Evolutionary conservation across 202 grass and related monocot species (phyloP).

Genomic region (Carex arenaria): DNA sequence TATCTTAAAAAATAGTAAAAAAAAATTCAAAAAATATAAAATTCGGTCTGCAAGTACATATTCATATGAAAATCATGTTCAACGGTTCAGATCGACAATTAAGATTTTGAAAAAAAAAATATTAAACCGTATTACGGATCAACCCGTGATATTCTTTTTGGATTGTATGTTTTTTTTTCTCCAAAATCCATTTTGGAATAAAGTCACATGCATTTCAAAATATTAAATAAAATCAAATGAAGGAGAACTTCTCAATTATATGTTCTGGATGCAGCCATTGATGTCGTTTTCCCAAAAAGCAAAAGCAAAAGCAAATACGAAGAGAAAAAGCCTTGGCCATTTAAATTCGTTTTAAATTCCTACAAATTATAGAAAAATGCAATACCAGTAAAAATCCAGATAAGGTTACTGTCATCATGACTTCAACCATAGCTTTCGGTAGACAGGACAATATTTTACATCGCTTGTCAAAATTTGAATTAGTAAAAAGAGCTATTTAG

Average conservation of each 20-base stretch:
- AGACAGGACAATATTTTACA: neutral
- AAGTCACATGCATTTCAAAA: too few species aligned
- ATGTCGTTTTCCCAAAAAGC: neutral
- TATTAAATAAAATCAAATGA: slow-evolving; percentile 8
- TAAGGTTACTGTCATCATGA: neutral
- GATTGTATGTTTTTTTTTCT: too few species aligned
- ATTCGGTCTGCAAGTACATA: too few species aligned
- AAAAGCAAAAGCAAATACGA: slow-evolving; percentile 1
- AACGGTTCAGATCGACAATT: too few species aligned
- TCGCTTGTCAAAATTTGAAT: neutral
- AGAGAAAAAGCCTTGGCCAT: neutral
- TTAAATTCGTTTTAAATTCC: neutral
- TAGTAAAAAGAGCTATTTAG: neutral
- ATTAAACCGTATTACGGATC: too few species aligned
- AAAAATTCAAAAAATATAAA: too few species aligned
- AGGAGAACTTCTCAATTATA: neutral
- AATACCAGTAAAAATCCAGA: neutral
- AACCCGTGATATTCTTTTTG: too few species aligned
- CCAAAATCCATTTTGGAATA: neutral
- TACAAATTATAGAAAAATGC: neutral
- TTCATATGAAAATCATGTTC: too few species aligned
- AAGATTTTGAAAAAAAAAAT: too few species aligned
- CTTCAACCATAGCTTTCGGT: neutral
- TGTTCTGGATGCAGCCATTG: neutral
- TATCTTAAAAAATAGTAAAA: too few species aligned